Evolutionary conservation across 495 filamentous ascomycete genomes (phyloP).

Genomic region (Penicillium cataractarum): DNA sequence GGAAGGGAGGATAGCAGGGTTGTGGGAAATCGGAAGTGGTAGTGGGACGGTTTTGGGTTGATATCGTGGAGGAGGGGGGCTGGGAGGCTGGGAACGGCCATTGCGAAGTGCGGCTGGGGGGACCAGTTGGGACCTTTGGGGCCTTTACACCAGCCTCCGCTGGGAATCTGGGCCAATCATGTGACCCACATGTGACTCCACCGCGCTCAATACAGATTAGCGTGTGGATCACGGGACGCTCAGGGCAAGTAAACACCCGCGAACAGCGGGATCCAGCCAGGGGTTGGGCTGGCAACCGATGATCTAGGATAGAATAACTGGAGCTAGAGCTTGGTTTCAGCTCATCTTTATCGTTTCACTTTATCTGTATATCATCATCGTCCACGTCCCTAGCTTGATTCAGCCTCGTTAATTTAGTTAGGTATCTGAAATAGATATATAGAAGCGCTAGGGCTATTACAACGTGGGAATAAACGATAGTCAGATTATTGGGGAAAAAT

Average conservation of each 20-base stretch:
- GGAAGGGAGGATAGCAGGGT: slow-evolving; percentile 19
- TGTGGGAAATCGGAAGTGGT: slow-evolving; percentile 32
- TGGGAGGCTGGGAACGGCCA: slow-evolving; percentile 48
- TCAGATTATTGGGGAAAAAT: neutral
- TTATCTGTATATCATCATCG: neutral
- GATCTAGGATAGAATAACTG: slow-evolving; percentile 3
- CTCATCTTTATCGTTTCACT: neutral
- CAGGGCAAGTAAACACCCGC: slow-evolving; percentile 44
- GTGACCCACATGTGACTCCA: slow-evolving; percentile 11
- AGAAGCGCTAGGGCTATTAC: neutral
- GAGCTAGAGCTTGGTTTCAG: slow-evolving; percentile 6
- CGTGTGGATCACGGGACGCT: slow-evolving; percentile 34
- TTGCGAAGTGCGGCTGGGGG: slow-evolving; percentile 29
- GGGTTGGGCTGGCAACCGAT: slow-evolving; percentile 37
- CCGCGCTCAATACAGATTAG: slow-evolving; percentile 36
- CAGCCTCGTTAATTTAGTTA: neutral
- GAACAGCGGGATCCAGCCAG: slow-evolving; percentile 18
- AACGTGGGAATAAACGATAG: neutral
- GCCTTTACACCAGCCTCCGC: slow-evolving; percentile 36
- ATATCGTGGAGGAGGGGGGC: slow-evolving; percentile 43
- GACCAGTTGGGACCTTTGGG: neutral
- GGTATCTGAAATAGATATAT: neutral
- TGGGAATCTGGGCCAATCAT: slow-evolving; percentile 25
- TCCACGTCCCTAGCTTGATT: neutral
- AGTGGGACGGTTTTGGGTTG: slow-evolving; percentile 27